Percentiles rank a stretch among this genome's conserved stretches.
These are phyloP conservation scores for Leucosporidium yakuticum DNA, from an alignment of 768 basidiomycete genomes.

Conservation along the genomic window DNA sequence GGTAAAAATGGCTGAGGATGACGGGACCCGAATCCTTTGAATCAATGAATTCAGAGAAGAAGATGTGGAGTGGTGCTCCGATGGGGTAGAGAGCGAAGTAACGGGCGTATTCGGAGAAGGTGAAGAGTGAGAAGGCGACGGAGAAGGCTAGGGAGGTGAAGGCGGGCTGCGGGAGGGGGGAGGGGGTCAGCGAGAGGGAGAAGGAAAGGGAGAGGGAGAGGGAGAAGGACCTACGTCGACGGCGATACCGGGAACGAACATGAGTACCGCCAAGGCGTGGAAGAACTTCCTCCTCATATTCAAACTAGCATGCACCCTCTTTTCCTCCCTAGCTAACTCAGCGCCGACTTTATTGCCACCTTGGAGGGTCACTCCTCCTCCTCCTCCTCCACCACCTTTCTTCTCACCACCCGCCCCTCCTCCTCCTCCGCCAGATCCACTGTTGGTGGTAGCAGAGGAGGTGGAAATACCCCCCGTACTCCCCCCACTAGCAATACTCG, in stretches of 20 bases:
- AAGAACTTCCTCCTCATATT: slow-evolving; percentile 96
- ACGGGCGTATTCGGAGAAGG: slow-evolving; percentile 92
- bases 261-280: slow-evolving; percentile 87
- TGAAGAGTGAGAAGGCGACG: slow-evolving; percentile 88
- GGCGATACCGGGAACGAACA: slow-evolving; percentile 92
- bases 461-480: no score
- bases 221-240: slow-evolving; percentile 63
- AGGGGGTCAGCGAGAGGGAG: slow-evolving; percentile 1
- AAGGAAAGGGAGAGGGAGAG: neutral
- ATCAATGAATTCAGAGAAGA: slow-evolving; percentile 96
- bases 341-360: slow-evolving; percentile 29
- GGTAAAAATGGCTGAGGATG: slow-evolving; percentile 93
- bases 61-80: slow-evolving; percentile 84
- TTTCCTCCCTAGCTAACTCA: slow-evolving; percentile 31
- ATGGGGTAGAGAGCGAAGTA: slow-evolving; percentile 98
- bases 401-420: neutral
- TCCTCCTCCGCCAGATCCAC: no score
- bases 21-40: slow-evolving; percentile 90
- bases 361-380: neutral
- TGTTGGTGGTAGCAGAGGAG: no score
- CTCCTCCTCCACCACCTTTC: neutral
- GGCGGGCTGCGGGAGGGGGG: slow-evolving; percentile 61
- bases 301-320: slow-evolving; percentile 73
- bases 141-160: slow-evolving; percentile 94
- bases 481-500: slow-evolving; percentile 22